These are phyloP conservation scores for Amanita molliuscula DNA, from an alignment of 768 basidiomycete species.

Conservation along the genomic window DNA sequence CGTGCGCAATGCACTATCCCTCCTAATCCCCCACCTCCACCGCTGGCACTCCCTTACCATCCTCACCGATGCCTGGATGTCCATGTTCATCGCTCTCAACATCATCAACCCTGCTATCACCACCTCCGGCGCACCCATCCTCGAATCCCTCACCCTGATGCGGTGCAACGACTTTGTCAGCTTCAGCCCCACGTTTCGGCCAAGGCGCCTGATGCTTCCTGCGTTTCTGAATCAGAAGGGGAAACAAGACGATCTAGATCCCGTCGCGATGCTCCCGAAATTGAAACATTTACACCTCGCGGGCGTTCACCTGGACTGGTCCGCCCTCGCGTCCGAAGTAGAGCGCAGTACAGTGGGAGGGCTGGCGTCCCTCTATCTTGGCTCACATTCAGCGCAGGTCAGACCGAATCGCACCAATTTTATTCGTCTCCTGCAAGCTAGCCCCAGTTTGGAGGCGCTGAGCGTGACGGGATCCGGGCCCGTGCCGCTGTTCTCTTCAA, in stretches of 20 bases:
- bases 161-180: conserved; percentile 50
- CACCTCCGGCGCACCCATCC: conserved; percentile 25
- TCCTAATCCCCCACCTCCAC: conserved; percentile 39
- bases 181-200: conserved; percentile 33
- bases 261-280: conserved; percentile 26
- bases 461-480: conserved; percentile 37
- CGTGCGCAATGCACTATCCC: conserved; percentile 33
- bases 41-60: conserved; percentile 46
- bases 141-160: conserved; percentile 45
- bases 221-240: not conserved
- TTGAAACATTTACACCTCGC: conserved; percentile 39
- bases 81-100: conserved; percentile 42
- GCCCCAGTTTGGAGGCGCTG: conserved; percentile 30
- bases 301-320: conserved; percentile 50
- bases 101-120: conserved; percentile 29
- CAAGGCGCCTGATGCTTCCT: conserved; percentile 17
- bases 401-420: conserved; percentile 40
- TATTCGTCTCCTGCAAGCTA: conserved; percentile 29
- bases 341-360: conserved; percentile 3
- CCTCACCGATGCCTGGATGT: conserved; percentile 47
- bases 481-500: conserved; percentile 7
- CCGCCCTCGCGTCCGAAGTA: conserved; percentile 8
- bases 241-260: conserved; percentile 6
- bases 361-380: conserved; percentile 31
- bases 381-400: conserved; percentile 41